Evolutionary conservation across 2,329 filamentous ascomycete genomes (phyloP).

Genomic region (Hypomyces perniciosus): DNA sequence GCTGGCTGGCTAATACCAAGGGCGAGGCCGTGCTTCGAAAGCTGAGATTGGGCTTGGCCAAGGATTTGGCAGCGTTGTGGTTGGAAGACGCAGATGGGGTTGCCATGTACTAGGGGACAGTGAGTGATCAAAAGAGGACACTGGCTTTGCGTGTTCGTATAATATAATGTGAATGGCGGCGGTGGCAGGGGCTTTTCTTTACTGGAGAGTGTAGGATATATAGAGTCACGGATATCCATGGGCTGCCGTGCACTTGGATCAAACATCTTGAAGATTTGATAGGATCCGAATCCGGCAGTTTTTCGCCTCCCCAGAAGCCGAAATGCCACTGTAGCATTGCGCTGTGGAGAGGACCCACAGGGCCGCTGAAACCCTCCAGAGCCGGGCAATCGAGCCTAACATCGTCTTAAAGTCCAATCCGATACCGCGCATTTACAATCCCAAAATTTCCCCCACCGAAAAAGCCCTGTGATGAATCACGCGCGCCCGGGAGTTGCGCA

Average conservation of each 20-base stretch:
- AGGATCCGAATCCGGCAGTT: not conserved
- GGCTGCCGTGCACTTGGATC: not conserved
- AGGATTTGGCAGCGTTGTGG: slow-evolving; percentile 67
- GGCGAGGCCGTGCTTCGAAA: slow-evolving; percentile 66
- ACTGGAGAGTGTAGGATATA: not conserved
- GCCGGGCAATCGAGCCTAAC: too few species aligned
- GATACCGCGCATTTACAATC: slow-evolving; percentile 29
- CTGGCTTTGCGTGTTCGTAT: not conserved
- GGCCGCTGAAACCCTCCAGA: not conserved
- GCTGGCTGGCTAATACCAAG: slow-evolving; percentile 61
- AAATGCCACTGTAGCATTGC: not conserved
- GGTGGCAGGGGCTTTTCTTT: not conserved
- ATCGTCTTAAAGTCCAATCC: slow-evolving; percentile 27
- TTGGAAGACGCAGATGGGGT: slow-evolving; percentile 57
- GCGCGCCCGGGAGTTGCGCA: slow-evolving; percentile 13
- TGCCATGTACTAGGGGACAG: slow-evolving; percentile 32
- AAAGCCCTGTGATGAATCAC: slow-evolving; percentile 15
- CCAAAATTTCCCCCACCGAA: slow-evolving; percentile 23
- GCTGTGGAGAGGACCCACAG: not conserved
- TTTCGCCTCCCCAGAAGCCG: not conserved
- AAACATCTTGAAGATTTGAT: too few species aligned
- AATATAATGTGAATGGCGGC: too few species aligned
- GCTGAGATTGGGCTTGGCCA: slow-evolving; percentile 66
- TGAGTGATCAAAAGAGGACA: not conserved
- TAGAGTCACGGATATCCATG: not conserved